These are phyloP conservation scores for Solanum medicagineum DNA, from an alignment of 257 asterid species.

Conservation along the genomic window DNA sequence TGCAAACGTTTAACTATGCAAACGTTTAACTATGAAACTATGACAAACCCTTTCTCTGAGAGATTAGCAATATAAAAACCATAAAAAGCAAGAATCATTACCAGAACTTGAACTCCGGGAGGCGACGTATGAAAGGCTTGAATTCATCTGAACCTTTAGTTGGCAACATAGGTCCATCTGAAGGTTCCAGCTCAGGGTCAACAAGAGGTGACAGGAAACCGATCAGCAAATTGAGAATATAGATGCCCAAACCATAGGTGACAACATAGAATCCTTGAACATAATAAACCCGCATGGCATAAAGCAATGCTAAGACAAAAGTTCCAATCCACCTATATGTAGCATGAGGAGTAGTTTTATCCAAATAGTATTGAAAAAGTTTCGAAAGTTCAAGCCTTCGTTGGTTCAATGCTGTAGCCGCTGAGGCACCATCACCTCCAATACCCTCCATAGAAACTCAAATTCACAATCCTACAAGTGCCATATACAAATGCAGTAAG, in stretches of 20 bases:
- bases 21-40: not conserved
- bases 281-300: conserved; percentile 65
- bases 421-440: conserved; percentile 41
- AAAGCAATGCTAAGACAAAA: conserved; percentile 30
- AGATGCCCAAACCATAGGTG: conserved; percentile 83
- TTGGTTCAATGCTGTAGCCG: conserved; percentile 67
- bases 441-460: conserved; percentile 27
- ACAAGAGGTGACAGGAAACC: conserved; percentile 97
- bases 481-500: not conserved
- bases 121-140: conserved; percentile 96
- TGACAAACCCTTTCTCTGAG: not conserved
- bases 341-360: conserved; percentile 86
- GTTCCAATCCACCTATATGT: conserved; percentile 83
- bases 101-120: conserved; percentile 98
- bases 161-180: conserved; percentile 77
- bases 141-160: conserved; percentile 96
- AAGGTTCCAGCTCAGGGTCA: conserved; percentile 74
- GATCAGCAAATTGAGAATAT: conserved; percentile 75
- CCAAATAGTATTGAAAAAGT: conserved; percentile 76
- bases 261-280: conserved; percentile 86
- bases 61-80: not conserved
- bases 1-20: not conserved
- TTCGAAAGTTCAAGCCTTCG: conserved; percentile 52
- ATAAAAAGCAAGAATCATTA: conserved; percentile 9
- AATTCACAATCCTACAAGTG: conserved; percentile 11